Evolutionary conservation across 2,329 filamentous ascomycete species (phyloP), one percentile per base, ranked within the genome.

Genomic region (Knufia petricola): DNA sequence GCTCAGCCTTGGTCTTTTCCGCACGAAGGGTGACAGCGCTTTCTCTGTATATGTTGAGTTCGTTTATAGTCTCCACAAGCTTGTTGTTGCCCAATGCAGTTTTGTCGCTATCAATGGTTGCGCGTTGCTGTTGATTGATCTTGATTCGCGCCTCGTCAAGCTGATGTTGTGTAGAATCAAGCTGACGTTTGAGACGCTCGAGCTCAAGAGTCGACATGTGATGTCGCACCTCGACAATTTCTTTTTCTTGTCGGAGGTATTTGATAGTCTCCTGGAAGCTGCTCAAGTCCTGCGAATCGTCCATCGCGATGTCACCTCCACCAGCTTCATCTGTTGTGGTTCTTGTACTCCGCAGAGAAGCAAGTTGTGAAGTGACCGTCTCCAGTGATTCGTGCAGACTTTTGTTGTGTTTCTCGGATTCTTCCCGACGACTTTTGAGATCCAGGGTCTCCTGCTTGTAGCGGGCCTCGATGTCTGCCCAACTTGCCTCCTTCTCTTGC

Each of bases 151-250:
- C 78, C 58, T 95, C 88, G 53, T 98, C 92, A 6, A 98, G 80
- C 63, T 96, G 87, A 19, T 79, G 79, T 59, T 92, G 87, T 7
- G 83, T 76, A 62, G 95, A 89, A 44, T 94, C 84, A 20, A 95
- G 76, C 61, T 96, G 88, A 59, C 95, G 87, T 60, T 90, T 86
- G 36, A 95, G 69, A 47, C 92, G 81, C 67, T 94, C 94, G 47
- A 81, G 76, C 66, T 98, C 92, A 59, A 94, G 87, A 0, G 82
- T 76, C 59, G 90, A 89, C 38, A 96, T 74, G 58, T 95, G 89
- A 59, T 88, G 85, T 61, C 96, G 90, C n/a, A 95, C 87, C 59
- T 98, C 90, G 7, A 95, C 77, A 56, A 98, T 96, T 63, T 96
- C 92, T 72, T 96, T 98, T 68, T 98, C 94, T 36, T 87, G 84